Evolutionary conservation across 2,329 filamentous ascomycete species (phyloP).

Genomic region (Microdochium trichocladiopsis): DNA sequence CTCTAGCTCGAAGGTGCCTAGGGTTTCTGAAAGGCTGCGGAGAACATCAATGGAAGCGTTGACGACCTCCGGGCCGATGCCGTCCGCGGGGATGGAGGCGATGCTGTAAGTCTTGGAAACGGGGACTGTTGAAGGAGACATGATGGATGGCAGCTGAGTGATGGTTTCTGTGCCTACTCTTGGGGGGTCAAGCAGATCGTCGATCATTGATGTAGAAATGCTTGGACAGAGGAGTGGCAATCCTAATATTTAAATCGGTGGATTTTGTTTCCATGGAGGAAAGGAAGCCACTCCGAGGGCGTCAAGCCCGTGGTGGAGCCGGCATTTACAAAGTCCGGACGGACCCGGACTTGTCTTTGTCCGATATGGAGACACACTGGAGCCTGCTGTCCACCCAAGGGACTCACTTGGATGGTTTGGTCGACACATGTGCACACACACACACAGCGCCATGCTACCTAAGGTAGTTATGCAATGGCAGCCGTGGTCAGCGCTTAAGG

Average conservation of each 20-base stretch:
- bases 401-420: not conserved
- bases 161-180: not conserved
- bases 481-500: not conserved
- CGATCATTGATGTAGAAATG: not conserved
- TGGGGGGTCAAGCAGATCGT: not conserved
- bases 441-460: too few species aligned
- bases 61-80: conserved; percentile 59
- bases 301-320: not conserved
- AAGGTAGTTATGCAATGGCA: too few species aligned
- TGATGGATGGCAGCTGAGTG: not conserved
- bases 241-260: not conserved
- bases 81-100: conserved; percentile 55
- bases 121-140: conserved; percentile 10
- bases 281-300: not conserved
- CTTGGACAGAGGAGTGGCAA: not conserved
- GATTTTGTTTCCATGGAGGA: too few species aligned
- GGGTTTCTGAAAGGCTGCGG: conserved; percentile 39
- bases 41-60: conserved; percentile 53
- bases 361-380: not conserved
- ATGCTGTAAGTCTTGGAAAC: conserved; percentile 36
- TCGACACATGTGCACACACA: too few species aligned
- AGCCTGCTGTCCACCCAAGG: not conserved
- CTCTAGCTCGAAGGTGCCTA: conserved; percentile 51
- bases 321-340: not conserved
- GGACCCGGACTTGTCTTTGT: not conserved